A percentile compares a stretch with the other conserved stretches of the same genome.
Evolutionary conservation across 306 rosid species (phyloP).

Genomic region (Castanospermum australe): DNA sequence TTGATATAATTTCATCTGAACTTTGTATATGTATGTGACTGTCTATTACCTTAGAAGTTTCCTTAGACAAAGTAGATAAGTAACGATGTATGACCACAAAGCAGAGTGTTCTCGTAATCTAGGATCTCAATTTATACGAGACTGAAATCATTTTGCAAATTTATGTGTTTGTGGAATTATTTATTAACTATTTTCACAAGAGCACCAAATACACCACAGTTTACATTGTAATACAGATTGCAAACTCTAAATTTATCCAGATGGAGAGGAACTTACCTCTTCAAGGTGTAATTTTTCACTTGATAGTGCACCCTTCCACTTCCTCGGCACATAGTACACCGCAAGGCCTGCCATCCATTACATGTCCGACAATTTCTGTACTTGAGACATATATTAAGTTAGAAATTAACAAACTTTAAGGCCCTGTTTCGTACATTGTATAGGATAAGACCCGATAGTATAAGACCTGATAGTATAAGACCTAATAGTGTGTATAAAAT

Average conservation of each 20-base stretch:
- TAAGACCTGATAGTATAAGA: too few relatives aligned
- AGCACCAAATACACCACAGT: neutral
- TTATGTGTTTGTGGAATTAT: neutral
- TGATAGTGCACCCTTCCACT: constrained; percentile 92
- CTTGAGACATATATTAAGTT: constrained; percentile 27
- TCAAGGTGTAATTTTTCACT: constrained; percentile 73
- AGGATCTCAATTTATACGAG: neutral
- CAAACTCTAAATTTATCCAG: constrained; percentile 19
- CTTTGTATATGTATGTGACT: neutral
- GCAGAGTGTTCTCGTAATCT: neutral
- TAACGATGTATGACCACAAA: neutral
- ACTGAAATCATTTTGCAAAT: neutral
- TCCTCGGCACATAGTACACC: constrained; percentile 85
- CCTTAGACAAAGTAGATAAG: constrained; percentile 9
- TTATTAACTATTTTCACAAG: constrained; percentile 6
- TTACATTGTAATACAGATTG: constrained; percentile 13
- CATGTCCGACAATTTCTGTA: constrained; percentile 81
- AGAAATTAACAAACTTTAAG: constrained; percentile 23
- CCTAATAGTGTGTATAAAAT: too few relatives aligned
- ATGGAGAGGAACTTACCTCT: constrained; percentile 45
- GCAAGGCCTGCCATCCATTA: constrained; percentile 96
- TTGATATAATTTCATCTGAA: neutral
- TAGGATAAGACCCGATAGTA: too few relatives aligned
- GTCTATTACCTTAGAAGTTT: constrained; percentile 15
- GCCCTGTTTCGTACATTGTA: too few relatives aligned